Evolutionary conservation across 208 protist genomes (phyloP), one percentile per base, ranked within the genome.

Genomic region (Vickermania ingenoplastis): DNA sequence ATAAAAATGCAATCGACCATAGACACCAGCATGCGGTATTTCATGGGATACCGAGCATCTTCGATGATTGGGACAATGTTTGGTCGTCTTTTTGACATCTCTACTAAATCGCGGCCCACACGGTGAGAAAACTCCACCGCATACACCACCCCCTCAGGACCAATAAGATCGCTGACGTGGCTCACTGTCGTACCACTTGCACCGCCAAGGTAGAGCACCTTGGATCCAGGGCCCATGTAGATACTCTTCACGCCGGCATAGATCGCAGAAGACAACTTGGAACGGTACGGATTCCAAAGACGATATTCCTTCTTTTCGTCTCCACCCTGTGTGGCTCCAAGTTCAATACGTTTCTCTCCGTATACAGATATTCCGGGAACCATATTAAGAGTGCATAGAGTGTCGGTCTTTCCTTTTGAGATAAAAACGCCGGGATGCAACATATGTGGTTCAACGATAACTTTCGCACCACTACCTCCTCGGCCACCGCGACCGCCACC

Each of bases 1-100:
- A 99, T 98, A 79, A 99, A 99, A 64, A 99, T 88, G 59, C 77
- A 89, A 72, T 99, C 99, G 4, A 99, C 98, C 98, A 99, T 99
- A 41, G 96, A 92, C 4, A 99, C 92, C 36, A 99, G 86, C 93
- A 98, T 99, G 48, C 96, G 77, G 87, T 99, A 99, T 77, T 99
- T 99, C 75, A 98, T 93, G 41, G 99, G 99, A 74, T 99, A 97
- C 52, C 99, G 89, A 30, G 99, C 99, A 86, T 99, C 99, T 78
- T 99, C 98, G 60, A 99, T 97, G 65, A 99, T 99, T n/a, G 99
- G 99, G 63, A 99, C 98, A 60, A 99, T 97, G 80, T 99, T 99
- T 3, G 97, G 94, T 52, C 99, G 83, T 61, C 98, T 97, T 82
- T 99, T 99, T 50, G 98, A 98, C 78, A 99, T 96, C 71, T 99